A percentile compares a stretch with the other conserved stretches of the same genome.
phyloP scores from a whole-genome alignment of 352 stramenopile species.

The Phytopythium ostracodes region DNA sequence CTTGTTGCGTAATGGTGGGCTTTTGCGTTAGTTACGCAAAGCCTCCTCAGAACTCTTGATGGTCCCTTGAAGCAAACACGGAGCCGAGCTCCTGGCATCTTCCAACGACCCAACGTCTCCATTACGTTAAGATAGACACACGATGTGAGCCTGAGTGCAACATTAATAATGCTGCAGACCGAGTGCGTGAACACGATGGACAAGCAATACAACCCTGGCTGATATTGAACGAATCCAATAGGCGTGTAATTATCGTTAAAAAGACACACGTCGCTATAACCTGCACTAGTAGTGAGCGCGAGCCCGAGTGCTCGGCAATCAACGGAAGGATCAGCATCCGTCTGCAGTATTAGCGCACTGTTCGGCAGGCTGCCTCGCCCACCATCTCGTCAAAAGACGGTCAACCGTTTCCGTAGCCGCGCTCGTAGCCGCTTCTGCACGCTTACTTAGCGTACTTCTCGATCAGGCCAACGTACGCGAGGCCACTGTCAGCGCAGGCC shows the following conservation, averaged over 20 bases:
- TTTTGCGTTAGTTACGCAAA: too few species aligned
- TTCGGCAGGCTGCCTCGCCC: conserved; percentile 2
- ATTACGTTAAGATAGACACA: too few species aligned
- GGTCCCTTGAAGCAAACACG: too few species aligned
- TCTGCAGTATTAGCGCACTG: not conserved
- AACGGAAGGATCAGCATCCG: not conserved
- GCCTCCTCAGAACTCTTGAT: too few species aligned
- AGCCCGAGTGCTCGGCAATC: not conserved
- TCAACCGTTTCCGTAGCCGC: not conserved
- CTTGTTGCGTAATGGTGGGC: too few species aligned
- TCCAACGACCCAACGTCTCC: too few species aligned
- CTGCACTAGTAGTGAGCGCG: not conserved
- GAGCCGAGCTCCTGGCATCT: too few species aligned
- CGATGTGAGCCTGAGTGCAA: too few species aligned
- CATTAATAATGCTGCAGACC: too few species aligned
- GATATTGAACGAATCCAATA: not conserved
- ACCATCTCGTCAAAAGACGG: not conserved
- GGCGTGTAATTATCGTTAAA: not conserved
- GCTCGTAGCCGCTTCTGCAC: too few species aligned
- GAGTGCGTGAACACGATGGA: too few species aligned
- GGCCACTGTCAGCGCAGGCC: conserved; percentile 96
- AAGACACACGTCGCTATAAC: conserved; percentile 3
- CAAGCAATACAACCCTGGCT: not conserved
- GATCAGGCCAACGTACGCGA: conserved; percentile 95
- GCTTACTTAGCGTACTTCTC: conserved; percentile 82